phyloP scores from a whole-genome alignment of 2,329 filamentous ascomycete species.

The Bertia moriformis region DNA sequence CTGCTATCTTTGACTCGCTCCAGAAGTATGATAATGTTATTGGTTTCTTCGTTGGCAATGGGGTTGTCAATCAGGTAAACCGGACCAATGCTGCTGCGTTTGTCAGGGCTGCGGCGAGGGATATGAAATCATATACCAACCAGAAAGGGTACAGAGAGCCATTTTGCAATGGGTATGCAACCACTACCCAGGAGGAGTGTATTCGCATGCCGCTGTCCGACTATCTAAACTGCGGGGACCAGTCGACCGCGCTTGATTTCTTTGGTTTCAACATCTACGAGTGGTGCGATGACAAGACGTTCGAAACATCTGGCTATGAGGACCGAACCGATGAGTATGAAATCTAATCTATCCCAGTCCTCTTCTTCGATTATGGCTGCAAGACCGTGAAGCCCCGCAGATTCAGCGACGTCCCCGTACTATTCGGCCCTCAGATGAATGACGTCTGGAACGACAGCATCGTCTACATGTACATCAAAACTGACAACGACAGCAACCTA shows the following conservation, averaged over 20 bases:
- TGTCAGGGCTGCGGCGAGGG: constrained; percentile 42
- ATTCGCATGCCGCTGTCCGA: constrained; percentile 43
- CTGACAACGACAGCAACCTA: constrained; percentile 26
- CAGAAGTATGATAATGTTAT: constrained; percentile 51
- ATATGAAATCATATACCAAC: constrained; percentile 54
- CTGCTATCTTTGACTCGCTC: constrained; percentile 46
- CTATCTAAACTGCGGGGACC: constrained; percentile 42
- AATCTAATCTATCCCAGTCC: constrained; percentile 42
- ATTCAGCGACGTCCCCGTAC: constrained; percentile 44
- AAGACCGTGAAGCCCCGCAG: constrained; percentile 38
- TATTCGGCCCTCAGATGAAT: constrained; percentile 47
- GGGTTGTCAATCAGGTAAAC: constrained; percentile 52
- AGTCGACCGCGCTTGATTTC: constrained; percentile 36
- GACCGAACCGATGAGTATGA: constrained; percentile 39
- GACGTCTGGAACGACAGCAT: constrained; percentile 39
- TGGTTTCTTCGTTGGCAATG: constrained; percentile 55
- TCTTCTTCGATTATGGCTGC: constrained; percentile 56
- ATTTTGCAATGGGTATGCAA: constrained; percentile 58
- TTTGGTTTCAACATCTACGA: constrained; percentile 56
- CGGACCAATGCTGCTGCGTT: constrained; percentile 34
- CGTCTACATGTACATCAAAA: constrained; percentile 31
- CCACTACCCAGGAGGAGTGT: constrained; percentile 47
- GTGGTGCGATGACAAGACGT: constrained; percentile 45
- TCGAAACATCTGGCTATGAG: constrained; percentile 36
- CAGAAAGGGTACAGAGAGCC: constrained; percentile 32